Evolutionary conservation across 2,329 filamentous ascomycete species (phyloP).

Genomic region (Pseudogymnoascus sp.): DNA sequence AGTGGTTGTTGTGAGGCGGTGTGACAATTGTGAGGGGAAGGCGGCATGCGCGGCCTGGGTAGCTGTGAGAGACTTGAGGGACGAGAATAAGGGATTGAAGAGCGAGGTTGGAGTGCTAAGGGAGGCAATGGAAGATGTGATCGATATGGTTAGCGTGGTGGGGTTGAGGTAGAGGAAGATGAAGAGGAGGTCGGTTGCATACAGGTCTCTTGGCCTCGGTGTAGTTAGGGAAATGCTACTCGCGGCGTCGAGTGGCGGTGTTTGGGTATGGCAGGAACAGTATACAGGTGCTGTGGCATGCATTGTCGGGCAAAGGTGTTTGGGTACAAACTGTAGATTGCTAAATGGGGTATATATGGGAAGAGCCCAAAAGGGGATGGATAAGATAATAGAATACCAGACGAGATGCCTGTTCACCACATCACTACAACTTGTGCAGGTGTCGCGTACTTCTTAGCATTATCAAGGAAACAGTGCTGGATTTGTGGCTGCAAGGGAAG

Average conservation of each 20-base stretch:
- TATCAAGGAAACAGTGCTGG: neutral
- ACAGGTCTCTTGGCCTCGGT: neutral
- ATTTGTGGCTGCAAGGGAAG: neutral
- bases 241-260: neutral
- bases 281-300: neutral
- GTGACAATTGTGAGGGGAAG: slow-evolving; percentile 51
- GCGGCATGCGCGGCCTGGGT: slow-evolving; percentile 57
- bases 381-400: neutral
- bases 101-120: slow-evolving; percentile 52
- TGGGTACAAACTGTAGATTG: neutral
- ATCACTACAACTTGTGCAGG: neutral
- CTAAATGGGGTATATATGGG: neutral
- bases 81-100: slow-evolving; percentile 58
- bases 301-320: neutral
- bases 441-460: neutral
- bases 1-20: slow-evolving; percentile 28
- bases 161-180: neutral
- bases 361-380: neutral
- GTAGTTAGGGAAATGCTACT: neutral
- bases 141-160: slow-evolving; percentile 35
- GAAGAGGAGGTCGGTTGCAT: neutral
- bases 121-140: slow-evolving; percentile 51
- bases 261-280: neutral
- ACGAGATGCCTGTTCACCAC: neutral
- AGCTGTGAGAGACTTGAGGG: slow-evolving; percentile 52